These are phyloP conservation scores for Pleurotus eryngii DNA, from an alignment of 768 basidiomycete genomes.

Conservation along the genomic window DNA sequence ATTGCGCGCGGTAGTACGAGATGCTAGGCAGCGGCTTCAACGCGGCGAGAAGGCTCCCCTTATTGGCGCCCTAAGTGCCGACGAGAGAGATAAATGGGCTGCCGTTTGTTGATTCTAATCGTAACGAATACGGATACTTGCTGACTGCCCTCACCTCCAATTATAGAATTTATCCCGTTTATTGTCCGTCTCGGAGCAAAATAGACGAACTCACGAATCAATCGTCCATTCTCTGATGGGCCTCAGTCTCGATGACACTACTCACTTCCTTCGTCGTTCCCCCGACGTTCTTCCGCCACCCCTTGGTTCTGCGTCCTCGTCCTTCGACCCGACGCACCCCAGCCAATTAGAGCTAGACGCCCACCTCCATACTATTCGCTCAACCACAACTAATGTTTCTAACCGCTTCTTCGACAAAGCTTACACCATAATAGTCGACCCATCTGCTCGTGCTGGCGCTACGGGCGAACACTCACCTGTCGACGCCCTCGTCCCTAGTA, in stretches of 20 bases:
- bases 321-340: conserved; percentile 28
- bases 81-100: conserved; percentile 81
- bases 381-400: conserved; percentile 52
- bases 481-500: conserved; percentile 87
- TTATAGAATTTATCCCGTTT: conserved; percentile 70
- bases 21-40: conserved; percentile 51
- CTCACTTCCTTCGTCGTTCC: conserved; percentile 32
- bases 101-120: conserved; percentile 38
- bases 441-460: conserved; percentile 79
- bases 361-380: conserved; percentile 73
- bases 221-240: conserved; percentile 77
- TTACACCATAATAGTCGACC: conserved; percentile 78
- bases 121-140: not conserved
- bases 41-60: conserved; percentile 55
- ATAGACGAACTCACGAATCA: conserved; percentile 53
- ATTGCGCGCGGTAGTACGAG: conserved; percentile 46
- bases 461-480: conserved; percentile 89
- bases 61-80: conserved; percentile 73
- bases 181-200: conserved; percentile 61
- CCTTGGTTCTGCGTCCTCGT: conserved; percentile 11
- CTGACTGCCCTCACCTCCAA: not conserved
- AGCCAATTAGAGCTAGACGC: conserved; percentile 45
- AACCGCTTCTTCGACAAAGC: conserved; percentile 94
- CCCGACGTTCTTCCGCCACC: conserved; percentile 21
- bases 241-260: conserved; percentile 78